Evolutionary conservation across 768 basidiomycete species (phyloP), one percentile per base, ranked within the genome.

Genomic region (Termitomyces sp.): DNA sequence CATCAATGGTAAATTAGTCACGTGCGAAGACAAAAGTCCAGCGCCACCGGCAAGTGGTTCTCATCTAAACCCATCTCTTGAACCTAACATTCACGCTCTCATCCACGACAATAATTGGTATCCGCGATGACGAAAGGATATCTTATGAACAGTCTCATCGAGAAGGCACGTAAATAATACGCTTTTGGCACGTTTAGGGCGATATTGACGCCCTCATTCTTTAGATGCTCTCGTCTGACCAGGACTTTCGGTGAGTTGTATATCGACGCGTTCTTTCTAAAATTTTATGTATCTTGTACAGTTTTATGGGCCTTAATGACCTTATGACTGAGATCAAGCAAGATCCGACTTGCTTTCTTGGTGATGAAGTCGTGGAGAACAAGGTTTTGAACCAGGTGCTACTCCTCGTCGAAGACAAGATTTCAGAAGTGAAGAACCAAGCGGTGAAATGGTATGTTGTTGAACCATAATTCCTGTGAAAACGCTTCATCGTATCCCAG

Each of bases 401-500:
- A 42, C 76, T 83, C 34, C 80, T 98, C 19, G 87, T 98, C 5
- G 89, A 91, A 66, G 97, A 99, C 73, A 88, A 87, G 71, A 98
- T 95, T 62, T 93, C 93, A 8, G 97, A 99, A 75, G 97, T 98
- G 60, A 98, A 98, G 77, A 97, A 97, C 65, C 88, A 92, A 68
- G 93, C 93, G 2, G 96, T 97, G 11, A 93, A 95, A 75, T 95
- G 93, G 96, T 90, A 62, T 51, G 80, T 67, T 21, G 34, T 17
- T 21, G 8, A 34, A 24, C 1, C 21, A 45, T 35, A 3, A 35
- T 38, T 35, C 22, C 30, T 22, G 46, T 43, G 37, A 22, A 22
- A n/a, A n/a, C 24, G n/a, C 28, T 21, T 57, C 49, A 61, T 55
- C 19, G 44, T 53, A 32, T 9, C 58, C 8, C 55, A 98, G 95